Percentiles rank a stretch among this genome's conserved stretches.
phyloP scores from a whole-genome alignment of 169 alveolate genomes.

The Plasmodium ovale region DNA sequence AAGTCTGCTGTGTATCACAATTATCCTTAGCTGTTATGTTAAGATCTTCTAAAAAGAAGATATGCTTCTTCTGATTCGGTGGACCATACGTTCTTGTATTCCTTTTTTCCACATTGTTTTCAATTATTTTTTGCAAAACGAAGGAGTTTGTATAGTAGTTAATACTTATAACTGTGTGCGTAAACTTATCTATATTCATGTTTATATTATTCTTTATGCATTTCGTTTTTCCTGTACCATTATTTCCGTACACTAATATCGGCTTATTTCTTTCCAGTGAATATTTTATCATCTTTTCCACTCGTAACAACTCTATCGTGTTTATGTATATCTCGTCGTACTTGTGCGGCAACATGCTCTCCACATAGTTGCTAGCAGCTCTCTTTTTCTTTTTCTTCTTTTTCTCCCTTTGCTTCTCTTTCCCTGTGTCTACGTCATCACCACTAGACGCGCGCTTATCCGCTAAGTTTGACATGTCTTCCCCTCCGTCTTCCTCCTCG shows the following conservation, averaged over 20 bases:
- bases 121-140: conserved; percentile 86
- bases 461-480: not conserved
- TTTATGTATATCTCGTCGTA: conserved; percentile 68
- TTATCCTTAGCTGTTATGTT: conserved; percentile 96
- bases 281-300: conserved; percentile 73
- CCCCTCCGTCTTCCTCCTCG: not conserved
- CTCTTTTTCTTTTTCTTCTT: conserved; percentile 28
- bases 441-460: not conserved
- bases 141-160: conserved; percentile 73
- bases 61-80: conserved; percentile 92
- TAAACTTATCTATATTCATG: conserved; percentile 75
- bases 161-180: conserved; percentile 66
- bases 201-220: conserved; percentile 71
- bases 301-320: conserved; percentile 61
- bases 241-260: conserved; percentile 63
- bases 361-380: conserved; percentile 41
- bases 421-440: not conserved
- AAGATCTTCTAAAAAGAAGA: conserved; percentile 95
- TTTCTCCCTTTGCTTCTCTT: not conserved
- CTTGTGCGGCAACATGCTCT: conserved; percentile 65
- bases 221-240: conserved; percentile 72
- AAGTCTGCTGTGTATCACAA: conserved; percentile 95
- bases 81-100: conserved; percentile 95
- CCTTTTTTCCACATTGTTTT: conserved; percentile 91
- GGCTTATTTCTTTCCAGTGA: conserved; percentile 44